These are phyloP conservation scores for Alternaria panax DNA, from an alignment of 2,329 filamentous ascomycete genomes.

Conservation along the genomic window DNA sequence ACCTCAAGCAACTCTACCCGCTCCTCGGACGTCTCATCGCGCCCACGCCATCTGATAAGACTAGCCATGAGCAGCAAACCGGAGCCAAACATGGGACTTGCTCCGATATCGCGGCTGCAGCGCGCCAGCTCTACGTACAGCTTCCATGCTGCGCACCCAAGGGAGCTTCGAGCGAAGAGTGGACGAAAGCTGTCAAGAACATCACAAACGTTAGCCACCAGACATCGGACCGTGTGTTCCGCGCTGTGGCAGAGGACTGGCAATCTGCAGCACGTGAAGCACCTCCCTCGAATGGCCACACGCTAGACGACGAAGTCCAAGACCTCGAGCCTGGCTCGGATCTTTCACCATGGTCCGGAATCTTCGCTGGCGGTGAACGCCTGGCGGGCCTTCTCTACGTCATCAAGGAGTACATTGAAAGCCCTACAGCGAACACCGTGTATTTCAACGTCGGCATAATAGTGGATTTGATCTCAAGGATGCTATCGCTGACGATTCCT, in stretches of 20 bases:
- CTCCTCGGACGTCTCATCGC: constrained; percentile 68
- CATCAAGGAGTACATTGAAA: constrained; percentile 68
- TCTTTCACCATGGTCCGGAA: constrained; percentile 75
- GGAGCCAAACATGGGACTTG: constrained; percentile 56
- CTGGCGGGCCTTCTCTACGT: constrained; percentile 71
- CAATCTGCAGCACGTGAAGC: constrained; percentile 65
- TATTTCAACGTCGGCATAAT: constrained; percentile 72
- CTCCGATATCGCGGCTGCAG: constrained; percentile 61
- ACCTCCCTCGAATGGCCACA: constrained; percentile 36
- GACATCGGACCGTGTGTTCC: constrained; percentile 78
- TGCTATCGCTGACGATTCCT: constrained; percentile 70
- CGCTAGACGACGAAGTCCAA: constrained; percentile 44
- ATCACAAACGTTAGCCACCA: constrained; percentile 71
- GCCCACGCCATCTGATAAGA: constrained; percentile 62
- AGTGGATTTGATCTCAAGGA: constrained; percentile 72
- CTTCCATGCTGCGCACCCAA: constrained; percentile 84
- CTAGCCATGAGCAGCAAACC: constrained; percentile 26
- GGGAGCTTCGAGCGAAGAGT: constrained; percentile 77
- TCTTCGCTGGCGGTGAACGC: constrained; percentile 76
- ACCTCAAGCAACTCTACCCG: constrained; percentile 70
- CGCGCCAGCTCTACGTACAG: constrained; percentile 72
- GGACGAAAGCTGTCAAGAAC: constrained; percentile 70
- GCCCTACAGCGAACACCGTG: constrained; percentile 70
- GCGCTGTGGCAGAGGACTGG: constrained; percentile 83
- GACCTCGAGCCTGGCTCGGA: constrained; percentile 53